Conservation (phyloP, 257 asterid genomes). For the Petunia axillaris region DNA sequence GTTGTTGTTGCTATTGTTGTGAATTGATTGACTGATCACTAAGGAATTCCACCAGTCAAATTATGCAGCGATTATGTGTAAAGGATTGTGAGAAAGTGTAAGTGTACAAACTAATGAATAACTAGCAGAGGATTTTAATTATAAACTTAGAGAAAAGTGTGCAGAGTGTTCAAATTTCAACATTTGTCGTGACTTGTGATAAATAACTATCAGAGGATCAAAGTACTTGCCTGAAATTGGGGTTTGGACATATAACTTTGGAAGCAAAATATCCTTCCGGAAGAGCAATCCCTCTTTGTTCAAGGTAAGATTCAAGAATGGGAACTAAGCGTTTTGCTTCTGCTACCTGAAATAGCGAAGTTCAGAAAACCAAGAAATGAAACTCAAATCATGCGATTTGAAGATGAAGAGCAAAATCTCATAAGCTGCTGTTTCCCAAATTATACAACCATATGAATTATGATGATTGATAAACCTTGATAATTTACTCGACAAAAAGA, state of each 20-base stretch:
- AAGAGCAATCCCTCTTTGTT: constrained; percentile 75
- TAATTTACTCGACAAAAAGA: neutral
- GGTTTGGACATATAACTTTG: constrained; percentile 89
- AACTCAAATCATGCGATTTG: neutral
- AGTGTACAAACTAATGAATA: too few relatives aligned
- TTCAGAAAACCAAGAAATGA: constrained; percentile 1
- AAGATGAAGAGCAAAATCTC: neutral
- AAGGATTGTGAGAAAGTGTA: too few relatives aligned
- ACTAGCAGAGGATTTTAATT: too few relatives aligned
- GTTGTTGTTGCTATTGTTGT: too few relatives aligned
- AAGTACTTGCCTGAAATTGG: constrained; percentile 59
- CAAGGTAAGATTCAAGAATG: constrained; percentile 81
- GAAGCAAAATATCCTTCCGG: constrained; percentile 73
- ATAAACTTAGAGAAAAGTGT: neutral
- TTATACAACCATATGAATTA: neutral
- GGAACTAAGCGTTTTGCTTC: constrained; percentile 62
- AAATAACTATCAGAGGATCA: neutral
- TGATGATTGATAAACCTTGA: neutral
- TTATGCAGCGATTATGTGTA: too few relatives aligned
- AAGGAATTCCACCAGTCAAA: too few relatives aligned
- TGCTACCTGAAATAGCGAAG: constrained; percentile 56
- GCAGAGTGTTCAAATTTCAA: neutral
- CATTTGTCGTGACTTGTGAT: too few relatives aligned
- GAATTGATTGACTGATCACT: too few relatives aligned
- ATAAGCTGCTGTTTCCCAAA: neutral